Evolutionary conservation across 352 stramenopile species (phyloP).

Genomic region (Globisporangium barbulae): DNA sequence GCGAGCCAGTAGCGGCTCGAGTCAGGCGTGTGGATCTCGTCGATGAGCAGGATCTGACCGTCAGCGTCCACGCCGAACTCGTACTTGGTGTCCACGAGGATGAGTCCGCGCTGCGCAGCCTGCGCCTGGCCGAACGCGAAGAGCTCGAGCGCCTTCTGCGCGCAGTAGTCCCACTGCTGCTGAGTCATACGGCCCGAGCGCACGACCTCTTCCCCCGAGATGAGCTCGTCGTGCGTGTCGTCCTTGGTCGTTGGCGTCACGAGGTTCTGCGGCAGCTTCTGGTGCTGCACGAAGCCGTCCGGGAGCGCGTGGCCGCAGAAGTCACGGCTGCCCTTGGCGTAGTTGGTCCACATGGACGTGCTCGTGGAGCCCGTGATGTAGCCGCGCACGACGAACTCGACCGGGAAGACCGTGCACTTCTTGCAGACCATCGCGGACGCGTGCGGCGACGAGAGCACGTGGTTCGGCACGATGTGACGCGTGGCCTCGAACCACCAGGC

Average conservation of each 20-base stretch:
- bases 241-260: conserved; percentile 99
- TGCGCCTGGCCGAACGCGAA: conserved; percentile 92
- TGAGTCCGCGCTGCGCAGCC: conserved; percentile 90
- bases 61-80: conserved; percentile 80
- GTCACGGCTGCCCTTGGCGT: conserved; percentile 92
- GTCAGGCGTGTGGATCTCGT: conserved; percentile 99
- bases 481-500: conserved; percentile 97
- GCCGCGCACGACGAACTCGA: conserved; percentile 98
- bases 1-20: conserved; percentile 95
- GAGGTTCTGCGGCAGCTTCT: conserved; percentile 94
- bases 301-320: conserved; percentile 96
- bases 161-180: conserved; percentile 96
- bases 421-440: conserved; percentile 95
- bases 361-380: conserved; percentile 97
- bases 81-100: conserved; percentile 99
- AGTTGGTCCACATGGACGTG: conserved; percentile 99
- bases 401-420: conserved; percentile 95
- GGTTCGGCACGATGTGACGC: conserved; percentile 96
- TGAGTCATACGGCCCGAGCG: conserved; percentile 94
- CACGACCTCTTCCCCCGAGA: conserved; percentile 93
- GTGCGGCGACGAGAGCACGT: conserved; percentile 93
- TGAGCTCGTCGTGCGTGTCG: conserved; percentile 97
- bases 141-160: conserved; percentile 90
- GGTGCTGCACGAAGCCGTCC: conserved; percentile 96
- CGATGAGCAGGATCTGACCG: conserved; percentile 95